Evolutionary conservation across 441 rosid species (phyloP), one percentile per base, ranked within the genome.

Genomic region (Gossypium aridum): DNA sequence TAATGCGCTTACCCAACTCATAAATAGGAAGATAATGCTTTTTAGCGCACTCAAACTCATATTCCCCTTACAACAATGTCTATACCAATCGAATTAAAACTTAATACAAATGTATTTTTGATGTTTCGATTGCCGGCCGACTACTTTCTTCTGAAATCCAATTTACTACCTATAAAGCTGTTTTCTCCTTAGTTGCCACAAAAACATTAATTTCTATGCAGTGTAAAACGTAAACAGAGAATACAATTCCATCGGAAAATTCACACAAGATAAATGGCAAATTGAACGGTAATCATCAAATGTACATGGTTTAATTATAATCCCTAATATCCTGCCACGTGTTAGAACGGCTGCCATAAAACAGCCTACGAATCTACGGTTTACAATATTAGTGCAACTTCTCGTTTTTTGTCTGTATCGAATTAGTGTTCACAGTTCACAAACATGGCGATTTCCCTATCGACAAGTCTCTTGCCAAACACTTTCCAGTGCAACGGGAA

Each of bases 361-460:
- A 73, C 57, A 71, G 56, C 59, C 65, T 64, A 80, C 78, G 71
- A 80, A 57, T 17, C 65, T 55, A 80, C 78, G 69, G 81, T 61
- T 20, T 17, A 2, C 43, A 26, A 9, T 53, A 13, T 26, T 2
- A 51, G 12, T 31, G 12, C 72, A n/a, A 68, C 3, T 7, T 8
- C 10, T 25, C 61, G 81, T 13, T 22, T 25, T 12, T 12, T 60
- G 47, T 83, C 85, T 66, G 72, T 80, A 49, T 55, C 86, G 25
- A 57, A 16, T 8, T 25, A 12, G 64, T 25, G n/a, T 12, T 60
- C 64, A 16, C 37, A 25, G 34, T 60, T 25, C 64, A 63, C 37
- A 51, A 66, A 61, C 51, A 90, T 89, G 92, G 91, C 88, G 85
- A 59, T 83, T 67, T 84, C 88, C 67, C 72, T 83, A 59, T 76